phyloP scores from a whole-genome alignment of 352 stramenopile genomes.

The Pythium folliculosum region DNA sequence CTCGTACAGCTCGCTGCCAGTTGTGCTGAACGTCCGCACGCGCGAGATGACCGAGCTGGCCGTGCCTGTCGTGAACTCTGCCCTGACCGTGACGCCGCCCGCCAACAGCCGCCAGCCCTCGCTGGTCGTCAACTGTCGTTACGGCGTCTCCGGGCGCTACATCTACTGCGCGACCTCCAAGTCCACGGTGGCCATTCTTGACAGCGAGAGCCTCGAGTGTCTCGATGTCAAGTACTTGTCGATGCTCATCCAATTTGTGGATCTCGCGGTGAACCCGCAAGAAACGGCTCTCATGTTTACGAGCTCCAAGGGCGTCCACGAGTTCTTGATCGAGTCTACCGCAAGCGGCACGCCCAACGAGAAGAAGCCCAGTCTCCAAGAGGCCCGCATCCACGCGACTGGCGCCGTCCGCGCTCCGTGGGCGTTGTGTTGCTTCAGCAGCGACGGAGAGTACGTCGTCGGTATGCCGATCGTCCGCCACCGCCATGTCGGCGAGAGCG shows the following conservation, averaged over 20 bases:
- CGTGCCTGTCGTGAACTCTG: slow-evolving; percentile 51
- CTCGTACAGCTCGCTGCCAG: slow-evolving; percentile 54
- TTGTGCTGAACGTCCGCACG: slow-evolving; percentile 52
- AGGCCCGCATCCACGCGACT: slow-evolving; percentile 58
- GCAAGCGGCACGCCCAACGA: not conserved
- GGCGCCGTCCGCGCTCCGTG: slow-evolving; percentile 74
- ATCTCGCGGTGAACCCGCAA: slow-evolving; percentile 54
- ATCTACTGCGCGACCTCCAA: slow-evolving; percentile 78
- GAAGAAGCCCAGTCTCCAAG: slow-evolving; percentile 34
- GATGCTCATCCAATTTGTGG: slow-evolving; percentile 69
- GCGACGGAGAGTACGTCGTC: slow-evolving; percentile 65
- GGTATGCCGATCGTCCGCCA: slow-evolving; percentile 79
- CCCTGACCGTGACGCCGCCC: slow-evolving; percentile 49
- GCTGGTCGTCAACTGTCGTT: slow-evolving; percentile 54
- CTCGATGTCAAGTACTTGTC: slow-evolving; percentile 49
- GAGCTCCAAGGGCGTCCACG: slow-evolving; percentile 78
- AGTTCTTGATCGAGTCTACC: slow-evolving; percentile 37
- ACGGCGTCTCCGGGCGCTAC: slow-evolving; percentile 46
- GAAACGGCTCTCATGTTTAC: slow-evolving; percentile 61
- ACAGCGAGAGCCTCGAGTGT: slow-evolving; percentile 48
- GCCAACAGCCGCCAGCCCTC: slow-evolving; percentile 57
- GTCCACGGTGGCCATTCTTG: slow-evolving; percentile 59
- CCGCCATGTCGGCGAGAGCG: slow-evolving; percentile 77
- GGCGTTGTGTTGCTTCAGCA: slow-evolving; percentile 71
- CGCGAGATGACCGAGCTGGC: slow-evolving; percentile 34